These are phyloP conservation scores for Talaromyces funiculosus DNA, from an alignment of 2,329 filamentous ascomycete species.

Conservation along the genomic window DNA sequence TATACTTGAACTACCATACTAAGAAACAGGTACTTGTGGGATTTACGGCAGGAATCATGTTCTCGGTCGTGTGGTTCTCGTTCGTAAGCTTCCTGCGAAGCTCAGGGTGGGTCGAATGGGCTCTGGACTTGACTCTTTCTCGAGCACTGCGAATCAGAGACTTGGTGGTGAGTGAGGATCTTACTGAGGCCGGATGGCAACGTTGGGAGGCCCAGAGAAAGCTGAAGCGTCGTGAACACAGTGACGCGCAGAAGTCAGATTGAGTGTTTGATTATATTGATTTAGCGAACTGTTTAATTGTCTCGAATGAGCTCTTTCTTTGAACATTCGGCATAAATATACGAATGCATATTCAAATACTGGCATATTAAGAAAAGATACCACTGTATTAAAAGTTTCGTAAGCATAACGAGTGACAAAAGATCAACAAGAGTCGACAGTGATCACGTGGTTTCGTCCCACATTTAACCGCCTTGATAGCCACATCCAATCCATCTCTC, in stretches of 20 bases:
- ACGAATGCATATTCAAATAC: neutral
- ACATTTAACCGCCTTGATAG: neutral
- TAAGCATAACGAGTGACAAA: neutral
- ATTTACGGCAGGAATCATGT: slow-evolving; percentile 61
- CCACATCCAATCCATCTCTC: neutral
- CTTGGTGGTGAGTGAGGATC: slow-evolving; percentile 78
- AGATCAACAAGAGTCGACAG: neutral
- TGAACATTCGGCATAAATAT: neutral
- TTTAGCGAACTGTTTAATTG: neutral
- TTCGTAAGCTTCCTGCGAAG: slow-evolving; percentile 62
- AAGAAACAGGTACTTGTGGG: slow-evolving; percentile 81
- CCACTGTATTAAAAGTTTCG: too few relatives aligned
- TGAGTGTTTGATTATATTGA: slow-evolving; percentile 15
- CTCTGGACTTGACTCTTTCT: slow-evolving; percentile 59
- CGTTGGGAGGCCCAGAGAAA: slow-evolving; percentile 64
- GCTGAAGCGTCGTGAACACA: slow-evolving; percentile 24
- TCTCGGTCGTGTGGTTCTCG: slow-evolving; percentile 72
- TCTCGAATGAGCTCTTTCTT: neutral
- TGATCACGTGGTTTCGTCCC: neutral
- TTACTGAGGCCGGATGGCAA: slow-evolving; percentile 89
- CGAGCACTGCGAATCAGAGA: slow-evolving; percentile 71
- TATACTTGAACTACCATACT: slow-evolving; percentile 93
- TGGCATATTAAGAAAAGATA: neutral
- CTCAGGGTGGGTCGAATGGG: slow-evolving; percentile 66
- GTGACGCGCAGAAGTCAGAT: slow-evolving; percentile 25